These are phyloP conservation scores for Madurella mycetomatis DNA, from an alignment of 2,329 filamentous ascomycete genomes.

Conservation along the genomic window DNA sequence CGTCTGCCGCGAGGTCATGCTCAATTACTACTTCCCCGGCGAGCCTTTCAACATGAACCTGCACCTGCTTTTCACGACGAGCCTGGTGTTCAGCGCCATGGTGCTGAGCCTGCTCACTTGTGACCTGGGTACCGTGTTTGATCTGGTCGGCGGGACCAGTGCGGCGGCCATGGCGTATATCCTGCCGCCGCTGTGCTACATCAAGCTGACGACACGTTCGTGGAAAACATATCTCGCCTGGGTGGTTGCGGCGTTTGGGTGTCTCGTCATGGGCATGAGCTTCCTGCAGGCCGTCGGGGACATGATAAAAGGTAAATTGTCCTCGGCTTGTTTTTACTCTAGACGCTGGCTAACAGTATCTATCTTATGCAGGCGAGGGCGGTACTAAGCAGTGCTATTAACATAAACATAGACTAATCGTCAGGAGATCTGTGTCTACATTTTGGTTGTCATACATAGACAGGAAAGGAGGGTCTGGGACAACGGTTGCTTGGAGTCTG, in stretches of 20 bases:
- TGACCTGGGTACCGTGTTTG: constrained; percentile 90
- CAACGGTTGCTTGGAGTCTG: no score
- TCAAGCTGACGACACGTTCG: constrained; percentile 73
- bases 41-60: constrained; percentile 76
- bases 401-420: background rate
- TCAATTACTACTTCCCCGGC: constrained; percentile 68
- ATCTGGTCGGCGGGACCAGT: constrained; percentile 91
- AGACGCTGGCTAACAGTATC: background rate
- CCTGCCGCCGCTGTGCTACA: constrained; percentile 87
- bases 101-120: constrained; percentile 77
- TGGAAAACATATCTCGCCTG: constrained; percentile 32
- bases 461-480: background rate
- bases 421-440: background rate
- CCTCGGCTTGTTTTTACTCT: background rate
- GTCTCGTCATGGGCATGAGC: constrained; percentile 30
- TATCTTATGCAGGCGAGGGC: constrained; percentile 25
- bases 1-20: constrained; percentile 94
- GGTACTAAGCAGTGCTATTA: constrained; percentile 27
- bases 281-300: constrained; percentile 29
- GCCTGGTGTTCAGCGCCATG: constrained; percentile 76
- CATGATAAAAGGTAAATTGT: constrained; percentile 29
- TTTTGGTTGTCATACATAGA: background rate
- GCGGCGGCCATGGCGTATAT: constrained; percentile 95
- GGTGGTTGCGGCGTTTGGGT: constrained; percentile 29
- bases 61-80: constrained; percentile 81